phyloP scores from a whole-genome alignment of 2,329 filamentous ascomycete species.

The Septoria linicola region DNA sequence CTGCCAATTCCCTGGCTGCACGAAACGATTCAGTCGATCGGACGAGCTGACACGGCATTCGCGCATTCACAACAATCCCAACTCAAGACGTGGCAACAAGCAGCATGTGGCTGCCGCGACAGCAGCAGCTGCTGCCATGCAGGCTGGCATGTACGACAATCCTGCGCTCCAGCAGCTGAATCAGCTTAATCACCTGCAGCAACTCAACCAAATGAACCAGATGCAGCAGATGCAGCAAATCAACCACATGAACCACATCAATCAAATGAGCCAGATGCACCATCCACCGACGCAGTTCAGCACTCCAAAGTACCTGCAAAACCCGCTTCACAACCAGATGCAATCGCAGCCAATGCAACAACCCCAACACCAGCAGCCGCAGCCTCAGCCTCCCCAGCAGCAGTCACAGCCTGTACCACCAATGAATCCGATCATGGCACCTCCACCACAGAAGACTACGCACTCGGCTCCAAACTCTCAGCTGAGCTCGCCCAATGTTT shows the following conservation, averaged over 20 bases:
- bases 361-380: constrained; percentile 21
- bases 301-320: constrained; percentile 12
- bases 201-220: constrained; percentile 72
- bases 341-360: constrained; percentile 18
- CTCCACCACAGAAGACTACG: constrained; percentile 63
- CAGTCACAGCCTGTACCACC: constrained; percentile 18
- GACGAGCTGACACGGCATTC: constrained; percentile 97
- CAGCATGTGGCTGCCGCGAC: constrained; percentile 62
- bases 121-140: constrained; percentile 54
- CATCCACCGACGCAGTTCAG: constrained; percentile 15
- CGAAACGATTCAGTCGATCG: constrained; percentile 93
- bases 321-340: constrained; percentile 6
- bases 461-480: constrained; percentile 86
- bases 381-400: constrained; percentile 18
- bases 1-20: constrained; percentile 92
- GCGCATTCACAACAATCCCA: constrained; percentile 98
- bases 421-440: constrained; percentile 12
- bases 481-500: constrained; percentile 90
- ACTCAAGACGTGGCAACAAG: constrained; percentile 91
- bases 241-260: constrained; percentile 29
- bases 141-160: constrained; percentile 52
- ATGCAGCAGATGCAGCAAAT: constrained; percentile 31
- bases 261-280: constrained; percentile 21
- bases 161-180: constrained; percentile 44
- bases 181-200: constrained; percentile 69